Evolutionary conservation across 139 green algal genomes (phyloP), one percentile per base, ranked within the genome.

Genomic region (Picochlorum sp.): DNA sequence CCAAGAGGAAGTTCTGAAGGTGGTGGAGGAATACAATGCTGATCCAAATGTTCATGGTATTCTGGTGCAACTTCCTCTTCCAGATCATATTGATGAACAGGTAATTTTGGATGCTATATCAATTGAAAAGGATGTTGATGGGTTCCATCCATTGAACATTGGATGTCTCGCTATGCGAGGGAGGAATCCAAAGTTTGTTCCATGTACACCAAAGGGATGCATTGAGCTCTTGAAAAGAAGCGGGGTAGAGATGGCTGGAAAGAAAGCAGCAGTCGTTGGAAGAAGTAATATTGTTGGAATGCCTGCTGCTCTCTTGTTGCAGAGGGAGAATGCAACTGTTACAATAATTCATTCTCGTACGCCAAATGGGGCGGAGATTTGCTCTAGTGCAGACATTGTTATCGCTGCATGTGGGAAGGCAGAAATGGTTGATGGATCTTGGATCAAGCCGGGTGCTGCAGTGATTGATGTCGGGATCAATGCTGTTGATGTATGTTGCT

Each of bases 81-180:
- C 88, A 18, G 65, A 68, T 4, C 84, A 92, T 74, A 85, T 95
- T 38, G 73, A 88, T 67, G 88, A 95, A 73, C 67, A 86, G 61
- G 51, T 66, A 20, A 75, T 94, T 18, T 71, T 93, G 56, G 84
- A 93, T 64, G 83, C 81, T 28, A 89, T 98, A 66, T 79, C 69
- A 62, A 67, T 95, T n/a, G 76, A 86, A 7, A 97, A 96, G 74
- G 91, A 97, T 62, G 91, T 96, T 21, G 91, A 97, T 66, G 91
- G 91, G 51, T 96, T 97, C 72, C 90, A 96, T 72, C 88, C 90
- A 2, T 37, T 86, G 26, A 97, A 97, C 75, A 96, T 96, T 72
- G 79, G 87, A 37, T 51, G 49, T 20, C 70, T 92, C n/a, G 87
- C 84, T 41, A 95, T 95, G 86, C 75, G 89, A 13, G 87, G 86